Conservation (phyloP, 2,329 filamentous ascomycete species). For the Aureobasidium mangrovei region DNA sequence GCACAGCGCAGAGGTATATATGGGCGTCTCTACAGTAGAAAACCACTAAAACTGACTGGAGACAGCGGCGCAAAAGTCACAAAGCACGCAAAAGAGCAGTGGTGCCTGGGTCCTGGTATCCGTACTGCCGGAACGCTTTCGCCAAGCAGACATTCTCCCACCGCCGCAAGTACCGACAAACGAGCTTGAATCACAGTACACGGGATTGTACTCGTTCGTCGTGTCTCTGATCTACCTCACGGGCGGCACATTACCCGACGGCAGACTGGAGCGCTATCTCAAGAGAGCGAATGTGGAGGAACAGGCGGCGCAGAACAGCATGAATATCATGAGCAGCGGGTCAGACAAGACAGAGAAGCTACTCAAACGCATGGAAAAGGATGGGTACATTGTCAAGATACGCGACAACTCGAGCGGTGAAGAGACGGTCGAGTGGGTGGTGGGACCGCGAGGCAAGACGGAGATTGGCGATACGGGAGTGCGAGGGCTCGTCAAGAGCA, state of each 20-base stretch:
- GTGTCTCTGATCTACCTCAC: constrained; percentile 66
- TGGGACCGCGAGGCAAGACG: constrained; percentile 76
- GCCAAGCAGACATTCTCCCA: constrained; percentile 53
- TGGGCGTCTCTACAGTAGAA: too few species aligned
- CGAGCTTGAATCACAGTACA: constrained; percentile 67
- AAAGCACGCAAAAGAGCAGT: constrained; percentile 18
- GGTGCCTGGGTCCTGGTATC: constrained; percentile 63
- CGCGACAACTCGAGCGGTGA: constrained; percentile 64
- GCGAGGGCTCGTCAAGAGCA: constrained; percentile 54
- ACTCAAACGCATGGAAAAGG: constrained; percentile 64
- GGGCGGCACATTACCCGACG: constrained; percentile 64
- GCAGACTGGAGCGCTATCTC: constrained; percentile 69
- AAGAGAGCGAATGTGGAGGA: constrained; percentile 64
- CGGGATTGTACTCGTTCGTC: constrained; percentile 70
- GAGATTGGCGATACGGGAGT: constrained; percentile 76
- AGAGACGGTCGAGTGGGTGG: constrained; percentile 68
- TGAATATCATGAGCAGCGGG: constrained; percentile 12
- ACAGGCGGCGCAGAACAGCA: constrained; percentile 33
- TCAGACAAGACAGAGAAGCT: constrained; percentile 65
- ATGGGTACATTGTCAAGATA: constrained; percentile 72
- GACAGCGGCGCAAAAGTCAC: constrained; percentile 47
- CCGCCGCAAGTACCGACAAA: constrained; percentile 58
- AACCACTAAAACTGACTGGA: too few species aligned
- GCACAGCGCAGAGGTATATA: constrained; percentile 63
- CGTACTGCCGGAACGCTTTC: constrained; percentile 59